A percentile compares a stretch with the other conserved stretches of the same genome.
Evolutionary conservation across 805 yeast species (phyloP).

Genomic region (Yamadazyma takamatsuzukensis): DNA sequence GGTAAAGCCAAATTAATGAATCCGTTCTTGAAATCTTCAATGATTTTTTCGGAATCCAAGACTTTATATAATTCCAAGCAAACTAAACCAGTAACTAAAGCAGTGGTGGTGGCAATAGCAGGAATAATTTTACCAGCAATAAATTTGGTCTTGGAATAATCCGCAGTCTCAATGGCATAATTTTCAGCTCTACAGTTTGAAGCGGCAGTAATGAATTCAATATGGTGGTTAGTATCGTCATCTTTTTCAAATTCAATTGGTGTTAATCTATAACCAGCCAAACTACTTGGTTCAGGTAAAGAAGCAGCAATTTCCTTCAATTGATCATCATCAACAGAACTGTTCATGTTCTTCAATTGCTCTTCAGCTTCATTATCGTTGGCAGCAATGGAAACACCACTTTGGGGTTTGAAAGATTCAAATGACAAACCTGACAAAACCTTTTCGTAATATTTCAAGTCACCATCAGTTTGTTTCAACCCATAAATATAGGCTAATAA

Average conservation of each 20-base stretch:
- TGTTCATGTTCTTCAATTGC: constrained; percentile 45
- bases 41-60: constrained; percentile 78
- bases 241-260: constrained; percentile 98
- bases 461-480: constrained; percentile 62
- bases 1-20: constrained; percentile 55
- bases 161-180: constrained; percentile 85
- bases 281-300: constrained; percentile 82
- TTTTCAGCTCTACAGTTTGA: constrained; percentile 94
- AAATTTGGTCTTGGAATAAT: constrained; percentile 85
- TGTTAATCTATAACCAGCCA: constrained; percentile 81
- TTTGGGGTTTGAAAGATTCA: constrained; percentile 65
- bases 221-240: constrained; percentile 95
- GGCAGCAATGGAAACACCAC: constrained; percentile 77
- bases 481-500: constrained; percentile 90
- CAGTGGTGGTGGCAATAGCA: constrained; percentile 99
- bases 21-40: constrained; percentile 16
- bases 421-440: constrained; percentile 47
- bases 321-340: constrained; percentile 55
- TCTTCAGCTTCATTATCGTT: constrained; percentile 88
- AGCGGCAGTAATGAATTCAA: constrained; percentile 92
- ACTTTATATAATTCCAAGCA: constrained; percentile 91
- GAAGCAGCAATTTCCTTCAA: constrained; percentile 66
- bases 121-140: constrained; percentile 99
- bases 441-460: constrained; percentile 49
- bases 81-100: constrained; percentile 91